phyloP scores from a whole-genome alignment of 148 eudicot genomes.

The Fagopyrum tataricum region DNA sequence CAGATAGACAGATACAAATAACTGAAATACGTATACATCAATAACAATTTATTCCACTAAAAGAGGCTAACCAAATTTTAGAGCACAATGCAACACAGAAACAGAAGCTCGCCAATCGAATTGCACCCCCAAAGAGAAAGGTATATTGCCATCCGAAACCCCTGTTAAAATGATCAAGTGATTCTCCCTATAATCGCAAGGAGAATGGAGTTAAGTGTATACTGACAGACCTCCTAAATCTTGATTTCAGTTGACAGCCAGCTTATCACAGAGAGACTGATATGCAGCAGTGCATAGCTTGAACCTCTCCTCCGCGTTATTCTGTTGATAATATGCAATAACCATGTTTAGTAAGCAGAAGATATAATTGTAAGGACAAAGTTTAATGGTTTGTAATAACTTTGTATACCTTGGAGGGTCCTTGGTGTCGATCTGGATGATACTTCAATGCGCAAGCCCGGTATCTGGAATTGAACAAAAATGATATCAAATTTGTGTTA shows the following conservation, averaged over 20 bases:
- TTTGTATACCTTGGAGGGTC: conserved; percentile 76
- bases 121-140: too few species aligned
- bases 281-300: conserved; percentile 91
- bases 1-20: too few species aligned
- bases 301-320: conserved; percentile 82
- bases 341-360: not conserved
- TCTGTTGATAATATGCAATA: conserved; percentile 30
- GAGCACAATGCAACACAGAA: too few species aligned
- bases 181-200: too few species aligned
- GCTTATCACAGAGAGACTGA: conserved; percentile 72
- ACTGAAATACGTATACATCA: too few species aligned
- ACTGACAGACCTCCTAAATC: not conserved
- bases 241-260: conserved; percentile 27
- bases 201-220: too few species aligned
- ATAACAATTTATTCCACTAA: too few species aligned
- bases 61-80: too few species aligned
- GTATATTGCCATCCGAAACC: too few species aligned
- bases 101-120: too few species aligned
- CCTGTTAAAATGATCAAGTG: too few species aligned
- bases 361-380: not conserved
- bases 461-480: conserved; percentile 42
- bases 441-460: conserved; percentile 87
- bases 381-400: not conserved
- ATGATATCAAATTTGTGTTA: not conserved
- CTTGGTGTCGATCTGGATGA: conserved; percentile 96